These are phyloP conservation scores for Colletotrichum sp. DNA, from an alignment of 2,329 filamentous ascomycete species.

Conservation along the genomic window DNA sequence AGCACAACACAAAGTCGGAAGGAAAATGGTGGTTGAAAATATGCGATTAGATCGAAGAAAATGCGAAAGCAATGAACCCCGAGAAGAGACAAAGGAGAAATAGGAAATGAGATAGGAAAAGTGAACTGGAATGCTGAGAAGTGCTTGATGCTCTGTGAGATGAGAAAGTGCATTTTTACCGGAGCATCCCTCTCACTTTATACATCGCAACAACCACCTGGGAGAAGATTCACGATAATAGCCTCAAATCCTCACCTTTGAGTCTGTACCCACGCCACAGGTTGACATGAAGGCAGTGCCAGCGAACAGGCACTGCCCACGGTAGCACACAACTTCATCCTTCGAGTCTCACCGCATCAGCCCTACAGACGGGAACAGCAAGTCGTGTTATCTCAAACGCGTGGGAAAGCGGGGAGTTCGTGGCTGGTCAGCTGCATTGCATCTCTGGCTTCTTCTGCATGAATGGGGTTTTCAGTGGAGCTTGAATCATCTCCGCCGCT, in stretches of 20 bases:
- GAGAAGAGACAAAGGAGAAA: background rate
- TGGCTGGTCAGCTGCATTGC: background rate
- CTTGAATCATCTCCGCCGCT: background rate
- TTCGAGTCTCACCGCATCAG: background rate
- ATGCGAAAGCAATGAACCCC: background rate
- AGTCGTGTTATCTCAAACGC: background rate
- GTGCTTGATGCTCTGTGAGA: background rate
- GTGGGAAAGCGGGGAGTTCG: background rate
- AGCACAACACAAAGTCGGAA: fast-evolving
- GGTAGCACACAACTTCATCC: background rate
- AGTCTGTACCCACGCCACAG: background rate
- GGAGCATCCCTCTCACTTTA: background rate
- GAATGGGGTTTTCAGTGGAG: background rate
- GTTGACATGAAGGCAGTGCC: background rate
- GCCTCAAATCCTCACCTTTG: background rate
- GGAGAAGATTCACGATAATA: background rate
- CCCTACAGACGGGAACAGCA: background rate
- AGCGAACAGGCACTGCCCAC: background rate
- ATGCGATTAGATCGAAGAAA: background rate
- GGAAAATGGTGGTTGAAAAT: fast-evolving
- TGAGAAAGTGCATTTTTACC: background rate
- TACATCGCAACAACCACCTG: background rate
- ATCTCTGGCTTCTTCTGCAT: background rate
- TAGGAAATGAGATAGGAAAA: background rate
- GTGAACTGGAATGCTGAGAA: background rate